Conservation (phyloP, 108 stramenopile genomes). For the Conticribra weissflogii region DNA sequence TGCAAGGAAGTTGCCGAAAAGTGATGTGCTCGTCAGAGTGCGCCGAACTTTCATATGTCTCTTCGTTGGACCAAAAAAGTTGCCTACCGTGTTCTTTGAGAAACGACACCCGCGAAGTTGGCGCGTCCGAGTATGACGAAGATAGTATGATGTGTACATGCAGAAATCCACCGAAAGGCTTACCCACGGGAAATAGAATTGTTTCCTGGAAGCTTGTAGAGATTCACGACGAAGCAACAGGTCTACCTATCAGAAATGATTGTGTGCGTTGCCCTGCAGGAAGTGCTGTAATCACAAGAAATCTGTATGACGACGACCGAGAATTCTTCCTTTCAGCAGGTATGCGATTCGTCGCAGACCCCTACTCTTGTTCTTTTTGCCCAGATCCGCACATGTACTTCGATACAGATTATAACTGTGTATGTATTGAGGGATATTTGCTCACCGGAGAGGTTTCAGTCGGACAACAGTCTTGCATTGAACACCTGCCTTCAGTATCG, state of each 20-base stretch:
- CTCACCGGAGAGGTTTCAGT: constrained; percentile 53
- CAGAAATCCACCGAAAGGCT: constrained; percentile 35
- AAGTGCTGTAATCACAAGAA: constrained; percentile 30
- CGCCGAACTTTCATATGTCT: not conserved
- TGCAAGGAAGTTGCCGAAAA: constrained; percentile 25
- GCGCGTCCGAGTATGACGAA: constrained; percentile 11
- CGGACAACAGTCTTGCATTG: constrained; percentile 51
- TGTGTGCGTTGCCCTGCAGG: constrained; percentile 41
- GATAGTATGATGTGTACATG: constrained; percentile 27
- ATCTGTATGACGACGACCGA: constrained; percentile 26
- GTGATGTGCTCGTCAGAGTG: constrained; percentile 13
- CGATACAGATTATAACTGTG: constrained; percentile 47
- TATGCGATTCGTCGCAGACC: constrained; percentile 31
- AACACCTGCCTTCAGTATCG: constrained; percentile 19
- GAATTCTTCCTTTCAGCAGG: constrained; percentile 41
- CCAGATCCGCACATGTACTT: constrained; percentile 72
- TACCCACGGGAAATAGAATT: constrained; percentile 13
- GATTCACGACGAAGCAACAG: constrained; percentile 25
- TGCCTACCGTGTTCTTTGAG: constrained; percentile 23
- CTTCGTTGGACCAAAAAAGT: constrained; percentile 17
- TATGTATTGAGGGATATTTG: constrained; percentile 50
- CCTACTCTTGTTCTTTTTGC: constrained; percentile 53
- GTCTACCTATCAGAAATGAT: constrained; percentile 30
- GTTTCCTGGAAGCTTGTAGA: constrained; percentile 32
- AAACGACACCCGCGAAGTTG: not conserved